Conservation (phyloP, 169 alveolate genomes). For the Eimeria tenella region DNA sequence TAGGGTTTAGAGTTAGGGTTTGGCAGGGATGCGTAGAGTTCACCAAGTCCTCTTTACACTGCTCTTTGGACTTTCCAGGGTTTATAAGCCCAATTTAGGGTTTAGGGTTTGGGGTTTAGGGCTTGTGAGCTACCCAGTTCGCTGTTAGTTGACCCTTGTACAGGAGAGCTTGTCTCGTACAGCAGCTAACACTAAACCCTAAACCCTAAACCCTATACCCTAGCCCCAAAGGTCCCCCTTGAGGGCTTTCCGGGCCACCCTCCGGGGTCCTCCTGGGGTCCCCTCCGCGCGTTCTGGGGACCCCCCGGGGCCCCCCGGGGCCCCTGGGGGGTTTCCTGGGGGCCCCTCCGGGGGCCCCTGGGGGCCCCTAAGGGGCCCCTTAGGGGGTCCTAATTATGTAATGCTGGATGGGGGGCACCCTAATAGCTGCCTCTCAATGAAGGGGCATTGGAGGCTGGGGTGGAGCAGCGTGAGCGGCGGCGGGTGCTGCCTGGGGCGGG, state of each 20-base stretch:
- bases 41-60: too few species aligned
- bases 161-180: too few species aligned
- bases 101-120: too few species aligned
- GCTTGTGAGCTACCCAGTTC: too few species aligned
- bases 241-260: neutral
- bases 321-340: neutral
- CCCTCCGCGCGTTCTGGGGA: neutral
- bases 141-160: too few species aligned
- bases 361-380: neutral
- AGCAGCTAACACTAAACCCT: too few species aligned
- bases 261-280: neutral
- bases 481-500: neutral
- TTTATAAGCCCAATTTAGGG: too few species aligned
- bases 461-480: neutral
- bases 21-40: too few species aligned
- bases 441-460: slow-evolving; percentile 66
- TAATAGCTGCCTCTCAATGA: neutral
- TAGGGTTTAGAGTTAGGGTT: too few species aligned
- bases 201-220: too few species aligned
- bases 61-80: too few species aligned
- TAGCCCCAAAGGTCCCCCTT: slow-evolving; percentile 3
- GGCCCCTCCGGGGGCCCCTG: neutral
- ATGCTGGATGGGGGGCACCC: neutral
- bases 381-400: neutral
- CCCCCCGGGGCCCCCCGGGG: neutral